Evolutionary conservation across 305 asterid genomes (phyloP).

Genomic region (Fraxinus platypoda): DNA sequence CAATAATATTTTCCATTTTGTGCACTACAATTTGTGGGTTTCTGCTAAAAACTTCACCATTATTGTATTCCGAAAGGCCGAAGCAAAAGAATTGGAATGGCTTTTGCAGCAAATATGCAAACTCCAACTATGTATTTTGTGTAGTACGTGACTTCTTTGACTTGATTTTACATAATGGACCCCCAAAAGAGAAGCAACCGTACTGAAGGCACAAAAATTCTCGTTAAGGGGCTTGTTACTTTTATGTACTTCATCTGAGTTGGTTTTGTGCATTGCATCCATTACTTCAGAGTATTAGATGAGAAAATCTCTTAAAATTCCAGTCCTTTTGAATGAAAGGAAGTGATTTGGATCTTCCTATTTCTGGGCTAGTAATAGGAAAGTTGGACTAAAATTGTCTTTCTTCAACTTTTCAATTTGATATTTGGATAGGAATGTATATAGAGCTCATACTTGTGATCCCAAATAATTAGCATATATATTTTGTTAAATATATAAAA

Average conservation of each 20-base stretch:
- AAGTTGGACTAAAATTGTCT: background rate
- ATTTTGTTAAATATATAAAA: background rate
- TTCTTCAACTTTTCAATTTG: background rate
- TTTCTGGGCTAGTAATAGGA: background rate
- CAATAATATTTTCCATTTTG: background rate
- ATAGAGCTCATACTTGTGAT: background rate
- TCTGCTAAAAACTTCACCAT: conserved; percentile 4
- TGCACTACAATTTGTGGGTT: background rate
- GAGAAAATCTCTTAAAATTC: background rate
- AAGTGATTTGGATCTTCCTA: background rate
- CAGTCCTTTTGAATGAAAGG: background rate
- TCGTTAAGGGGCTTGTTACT: background rate
- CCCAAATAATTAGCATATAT: background rate
- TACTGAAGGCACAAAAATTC: background rate
- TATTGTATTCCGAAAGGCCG: background rate
- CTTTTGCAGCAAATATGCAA: background rate
- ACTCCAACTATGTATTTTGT: background rate
- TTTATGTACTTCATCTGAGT: background rate
- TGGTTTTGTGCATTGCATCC: background rate
- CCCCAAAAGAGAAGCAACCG: background rate
- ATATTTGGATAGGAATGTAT: background rate
- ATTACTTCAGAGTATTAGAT: background rate
- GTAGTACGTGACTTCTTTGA: background rate
- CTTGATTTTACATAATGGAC: background rate
- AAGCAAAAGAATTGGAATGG: background rate